Percentiles rank a stretch among this genome's conserved stretches.
Evolutionary conservation across 345 rosid species (phyloP).

Genomic region (Limnanthes douglasii): DNA sequence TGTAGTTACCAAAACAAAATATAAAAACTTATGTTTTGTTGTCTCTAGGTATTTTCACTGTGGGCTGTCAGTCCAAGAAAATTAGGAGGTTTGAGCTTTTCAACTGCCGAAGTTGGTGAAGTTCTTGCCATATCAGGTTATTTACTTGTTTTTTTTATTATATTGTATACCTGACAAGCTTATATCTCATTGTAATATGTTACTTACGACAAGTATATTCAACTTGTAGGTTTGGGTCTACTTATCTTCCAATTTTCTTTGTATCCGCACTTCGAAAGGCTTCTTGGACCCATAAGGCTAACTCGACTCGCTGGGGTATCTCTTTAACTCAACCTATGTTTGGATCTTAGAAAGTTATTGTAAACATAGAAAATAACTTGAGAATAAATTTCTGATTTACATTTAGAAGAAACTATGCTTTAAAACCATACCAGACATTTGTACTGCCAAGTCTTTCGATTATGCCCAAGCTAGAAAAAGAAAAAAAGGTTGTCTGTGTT

Average conservation of each 20-base stretch:
- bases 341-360: too few species aligned
- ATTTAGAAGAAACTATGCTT: too few species aligned
- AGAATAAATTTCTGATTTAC: too few species aligned
- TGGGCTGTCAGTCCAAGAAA: slow-evolving; percentile 82
- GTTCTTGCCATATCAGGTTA: slow-evolving; percentile 70
- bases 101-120: slow-evolving; percentile 52
- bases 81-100: slow-evolving; percentile 57
- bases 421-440: too few species aligned
- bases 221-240: slow-evolving; percentile 52
- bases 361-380: too few species aligned
- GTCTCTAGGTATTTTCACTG: slow-evolving; percentile 50
- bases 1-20: too few species aligned
- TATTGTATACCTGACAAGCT: not conserved
- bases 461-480: too few species aligned
- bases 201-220: slow-evolving; percentile 2
- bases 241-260: slow-evolving; percentile 57
- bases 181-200: not conserved
- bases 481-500: too few species aligned
- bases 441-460: too few species aligned
- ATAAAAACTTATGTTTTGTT: not conserved
- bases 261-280: slow-evolving; percentile 48
- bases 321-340: not conserved
- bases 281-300: slow-evolving; percentile 40
- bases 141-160: slow-evolving; percentile 1
- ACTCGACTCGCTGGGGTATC: slow-evolving; percentile 59